phyloP scores from a whole-genome alignment of 306 rosid species.

The Vigna radiata region DNA sequence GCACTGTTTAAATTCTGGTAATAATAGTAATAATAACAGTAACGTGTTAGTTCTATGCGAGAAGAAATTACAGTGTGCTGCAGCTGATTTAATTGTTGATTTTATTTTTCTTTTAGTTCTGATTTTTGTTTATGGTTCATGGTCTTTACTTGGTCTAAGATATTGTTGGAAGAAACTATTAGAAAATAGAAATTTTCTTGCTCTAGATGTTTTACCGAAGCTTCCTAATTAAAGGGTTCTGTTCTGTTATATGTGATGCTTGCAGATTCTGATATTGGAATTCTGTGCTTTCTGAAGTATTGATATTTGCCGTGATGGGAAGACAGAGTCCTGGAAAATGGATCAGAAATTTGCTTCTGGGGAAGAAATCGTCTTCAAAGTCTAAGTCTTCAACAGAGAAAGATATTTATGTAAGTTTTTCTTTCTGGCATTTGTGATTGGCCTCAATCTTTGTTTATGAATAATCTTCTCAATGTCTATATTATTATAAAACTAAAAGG shows the following conservation, averaged over 20 bases:
- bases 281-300: constrained; percentile 25
- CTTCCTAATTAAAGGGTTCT: not conserved
- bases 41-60: not conserved
- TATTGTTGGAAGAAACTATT: too few relatives aligned
- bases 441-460: too few relatives aligned
- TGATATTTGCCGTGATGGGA: constrained; percentile 55
- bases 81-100: not conserved
- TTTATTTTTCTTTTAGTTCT: not conserved
- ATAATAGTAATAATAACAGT: not conserved
- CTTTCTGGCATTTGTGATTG: constrained; percentile 17
- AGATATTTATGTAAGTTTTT: constrained; percentile 32
- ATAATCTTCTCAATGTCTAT: not conserved
- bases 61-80: not conserved
- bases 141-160: not conserved
- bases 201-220: not conserved
- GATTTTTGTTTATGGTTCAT: not conserved
- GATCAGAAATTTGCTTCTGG: constrained; percentile 71
- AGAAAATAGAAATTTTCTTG: not conserved
- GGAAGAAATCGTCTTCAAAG: constrained; percentile 75
- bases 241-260: not conserved
- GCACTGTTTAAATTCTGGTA: not conserved
- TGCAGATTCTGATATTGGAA: constrained; percentile 28
- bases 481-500: not conserved
- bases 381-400: constrained; percentile 49
- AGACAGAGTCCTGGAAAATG: constrained; percentile 80